Base-by-base conservation (phyloP, 2,329 filamentous ascomycete genomes). In the Xenosphaeropsis pyriputrescens region DNA sequence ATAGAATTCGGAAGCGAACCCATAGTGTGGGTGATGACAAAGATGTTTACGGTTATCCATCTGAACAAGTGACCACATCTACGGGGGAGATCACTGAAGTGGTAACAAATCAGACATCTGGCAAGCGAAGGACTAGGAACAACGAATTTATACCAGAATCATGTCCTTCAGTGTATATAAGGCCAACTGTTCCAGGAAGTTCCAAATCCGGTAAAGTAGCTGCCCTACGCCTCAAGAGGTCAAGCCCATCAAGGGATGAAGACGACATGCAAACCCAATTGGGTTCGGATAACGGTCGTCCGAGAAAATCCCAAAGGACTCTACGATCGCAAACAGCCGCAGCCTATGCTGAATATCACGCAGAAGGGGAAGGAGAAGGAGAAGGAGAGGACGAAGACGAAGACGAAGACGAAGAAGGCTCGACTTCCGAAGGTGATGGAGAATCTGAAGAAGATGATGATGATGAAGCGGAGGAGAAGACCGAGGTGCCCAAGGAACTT, bases 381-480 rank as follows among this genome's bases (percentile, higher is more conserved):
- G 15, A 22, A 18, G 33, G n/a, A 16, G 18, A 35, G 31, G 14
- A 39, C 3, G 26, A 29, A 17, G 15, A 16, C 18, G 32, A 30
- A 22, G 32, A 34, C 13, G n/a, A 3, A 44, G 38, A 37, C 12
- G 14, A 19, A 16, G 14, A 31, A 39, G 16, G n/a, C 6, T 38
- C 36, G 17, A 36, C 18, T 29, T 8, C n/a, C 5, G 22, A 34
- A 15, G 32, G 11, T 29, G 14, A n/a, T 29, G 18, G 7, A 15
- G 9, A 17, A n/a, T 8, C 9, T 15, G 32, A 15, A 14, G 18
- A 34, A 32, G n/a, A 39, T 13, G 22, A 26, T 17, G 14, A 15
- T 17, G 32, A 34, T 11, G 31, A 34, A 29, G 7, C 8, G 43
- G 37, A 49, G 43, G 42, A 9, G 31, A 39, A 14, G 18, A 41